Evolutionary conservation across 2,329 filamentous ascomycete genomes (phyloP), one percentile per base, ranked within the genome.

Genomic region (Fusarium dimerum): DNA sequence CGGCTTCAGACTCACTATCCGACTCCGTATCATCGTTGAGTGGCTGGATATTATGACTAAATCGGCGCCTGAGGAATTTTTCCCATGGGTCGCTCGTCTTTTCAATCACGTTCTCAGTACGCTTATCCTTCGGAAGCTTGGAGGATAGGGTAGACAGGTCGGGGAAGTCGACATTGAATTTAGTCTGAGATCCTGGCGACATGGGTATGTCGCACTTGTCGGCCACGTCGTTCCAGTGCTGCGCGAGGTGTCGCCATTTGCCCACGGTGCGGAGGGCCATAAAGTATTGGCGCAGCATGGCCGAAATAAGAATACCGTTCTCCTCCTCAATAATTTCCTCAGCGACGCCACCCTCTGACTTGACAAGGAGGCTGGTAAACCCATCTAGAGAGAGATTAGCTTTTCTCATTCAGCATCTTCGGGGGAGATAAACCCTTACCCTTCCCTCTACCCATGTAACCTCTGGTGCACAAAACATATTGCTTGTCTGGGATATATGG

Each of bases 281-380:
- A 72, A 96, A 96, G 71, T 96, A 96, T 68, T 96, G 92, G 12
- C 92, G 84, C 17, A 97, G 78, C 69, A 97, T 86, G 66, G 89
- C 90, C 45, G 88, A 92, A 63, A 96, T 90, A 50, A 96, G 78
- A 15, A 95, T 86, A 4, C 92, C 92, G 61, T 89, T 92, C 68
- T 97, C 92, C 65, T 96, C 91, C 30, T 85, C 86, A 6, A 96
- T 86, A 15, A 96, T 74, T 66, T 92, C 89, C 61, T 91, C 85
- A 2, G 87, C 88, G 4, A 81, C 74, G 15, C 91, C 91, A 26
- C 92, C 92, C 69, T 90, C 87, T 3, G 86, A 83, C 60, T 88
- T 74, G 32, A 90, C 83, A n/a, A 93, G 80, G 1, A 96, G 78
- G 43, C 86, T 86, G 2, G 81, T 82, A 71, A 88, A 96, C 2